A percentile compares a stretch with the other conserved stretches of the same genome.
Evolutionary conservation across 176 grass and related monocot genomes (phyloP).

Genomic region (Oryza rufipogon): DNA sequence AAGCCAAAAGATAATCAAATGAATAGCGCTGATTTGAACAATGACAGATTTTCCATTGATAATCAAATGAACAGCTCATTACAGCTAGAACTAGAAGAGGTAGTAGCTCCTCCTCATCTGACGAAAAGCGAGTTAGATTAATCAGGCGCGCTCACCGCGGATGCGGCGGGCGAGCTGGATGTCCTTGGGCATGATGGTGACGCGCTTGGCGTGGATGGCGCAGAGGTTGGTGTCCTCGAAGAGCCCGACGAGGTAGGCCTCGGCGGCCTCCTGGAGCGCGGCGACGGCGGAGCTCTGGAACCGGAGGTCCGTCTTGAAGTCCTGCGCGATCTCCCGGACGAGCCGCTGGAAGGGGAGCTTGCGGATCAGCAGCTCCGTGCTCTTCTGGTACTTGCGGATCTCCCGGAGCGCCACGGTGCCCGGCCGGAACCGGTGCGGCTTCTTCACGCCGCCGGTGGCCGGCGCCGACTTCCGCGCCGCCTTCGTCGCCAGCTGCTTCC

Average conservation of each 20-base stretch:
- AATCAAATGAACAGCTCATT: no score
- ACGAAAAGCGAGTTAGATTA: no score
- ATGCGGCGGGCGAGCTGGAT: conserved; percentile 67
- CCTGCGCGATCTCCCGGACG: conserved; percentile 64
- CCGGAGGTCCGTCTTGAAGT: conserved; percentile 72
- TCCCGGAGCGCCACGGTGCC: conserved; percentile 63
- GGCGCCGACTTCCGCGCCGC: conserved; percentile 61
- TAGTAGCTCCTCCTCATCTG: no score
- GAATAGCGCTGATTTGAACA: no score
- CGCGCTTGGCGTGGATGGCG: conserved; percentile 75
- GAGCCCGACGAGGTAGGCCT: conserved; percentile 65
- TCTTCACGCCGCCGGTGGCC: conserved; percentile 60
- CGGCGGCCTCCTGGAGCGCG: conserved; percentile 69
- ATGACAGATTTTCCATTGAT: no score
- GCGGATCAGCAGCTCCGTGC: conserved; percentile 69
- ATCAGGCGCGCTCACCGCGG: conserved; percentile 31
- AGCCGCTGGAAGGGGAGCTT: conserved; percentile 74
- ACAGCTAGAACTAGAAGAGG: no score
- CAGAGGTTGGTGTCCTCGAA: conserved; percentile 78
- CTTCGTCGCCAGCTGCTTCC: conserved; percentile 85
- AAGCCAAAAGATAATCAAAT: no score
- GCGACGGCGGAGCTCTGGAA: conserved; percentile 69
- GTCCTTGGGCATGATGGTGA: conserved; percentile 79
- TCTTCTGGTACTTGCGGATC: conserved; percentile 82
- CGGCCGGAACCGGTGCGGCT: conserved; percentile 64